These are phyloP conservation scores for Panus rudis DNA, from an alignment of 768 basidiomycete species.

Conservation along the genomic window DNA sequence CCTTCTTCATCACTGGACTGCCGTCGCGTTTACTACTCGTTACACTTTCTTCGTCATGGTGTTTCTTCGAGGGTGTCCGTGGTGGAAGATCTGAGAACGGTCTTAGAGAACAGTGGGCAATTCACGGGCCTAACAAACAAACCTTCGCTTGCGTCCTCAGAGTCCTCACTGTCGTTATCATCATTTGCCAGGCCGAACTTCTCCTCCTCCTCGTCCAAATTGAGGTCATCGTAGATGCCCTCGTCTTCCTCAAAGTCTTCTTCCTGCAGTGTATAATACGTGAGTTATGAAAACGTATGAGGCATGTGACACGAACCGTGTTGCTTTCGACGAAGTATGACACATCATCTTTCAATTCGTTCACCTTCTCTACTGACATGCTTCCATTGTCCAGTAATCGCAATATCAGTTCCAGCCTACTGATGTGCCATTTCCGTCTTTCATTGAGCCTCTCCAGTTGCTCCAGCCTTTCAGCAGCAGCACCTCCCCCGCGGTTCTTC, in stretches of 20 bases:
- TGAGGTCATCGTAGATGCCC: conserved; percentile 96
- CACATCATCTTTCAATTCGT: conserved; percentile 86
- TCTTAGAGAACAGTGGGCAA: neutral
- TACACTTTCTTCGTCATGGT: conserved; percentile 64
- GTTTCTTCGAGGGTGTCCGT: conserved; percentile 61
- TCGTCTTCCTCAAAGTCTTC: conserved; percentile 97
- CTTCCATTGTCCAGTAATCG: conserved; percentile 93
- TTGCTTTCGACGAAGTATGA: conserved; percentile 95
- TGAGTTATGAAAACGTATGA: neutral
- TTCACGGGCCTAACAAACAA: conserved; percentile 6
- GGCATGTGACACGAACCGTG: conserved; percentile 53
- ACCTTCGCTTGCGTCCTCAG: conserved; percentile 72
- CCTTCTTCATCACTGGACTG: conserved; percentile 78
- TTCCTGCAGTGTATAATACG: conserved; percentile 45
- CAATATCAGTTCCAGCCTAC: conserved; percentile 86
- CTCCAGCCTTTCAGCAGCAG: conserved; percentile 64
- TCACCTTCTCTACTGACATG: conserved; percentile 72
- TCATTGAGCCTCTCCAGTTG: conserved; percentile 89
- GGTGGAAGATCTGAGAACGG: conserved; percentile 48
- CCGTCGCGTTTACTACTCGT: conserved; percentile 70
- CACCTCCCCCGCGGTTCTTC: conserved; percentile 65
- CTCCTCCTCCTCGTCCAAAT: conserved; percentile 95
- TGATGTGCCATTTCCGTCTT: conserved; percentile 91
- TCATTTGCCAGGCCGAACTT: conserved; percentile 75
- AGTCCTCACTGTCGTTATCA: conserved; percentile 73